Evolutionary conservation across 306 rosid species (phyloP).

Genomic region (Castanea crenata): DNA sequence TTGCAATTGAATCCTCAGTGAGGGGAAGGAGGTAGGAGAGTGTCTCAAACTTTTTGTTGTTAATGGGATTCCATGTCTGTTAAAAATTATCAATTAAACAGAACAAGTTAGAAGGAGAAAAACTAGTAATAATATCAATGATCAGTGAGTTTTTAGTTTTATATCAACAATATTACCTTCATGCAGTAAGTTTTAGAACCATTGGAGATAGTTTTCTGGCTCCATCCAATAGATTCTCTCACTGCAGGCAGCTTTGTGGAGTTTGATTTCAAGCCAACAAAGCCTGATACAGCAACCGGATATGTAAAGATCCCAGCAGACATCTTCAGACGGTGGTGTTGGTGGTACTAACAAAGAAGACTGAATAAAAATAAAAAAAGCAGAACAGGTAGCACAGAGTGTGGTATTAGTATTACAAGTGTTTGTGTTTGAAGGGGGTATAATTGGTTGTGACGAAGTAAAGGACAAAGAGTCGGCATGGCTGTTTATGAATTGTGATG

Average conservation of each 20-base stretch:
- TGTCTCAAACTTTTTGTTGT: conserved; percentile 75
- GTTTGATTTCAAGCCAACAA: conserved; percentile 48
- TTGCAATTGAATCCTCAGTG: conserved; percentile 67
- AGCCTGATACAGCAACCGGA: conserved; percentile 27
- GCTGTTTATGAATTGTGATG: conserved; percentile 13
- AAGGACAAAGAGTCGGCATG: conserved; percentile 18
- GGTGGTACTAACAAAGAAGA: background rate
- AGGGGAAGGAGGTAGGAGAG: conserved; percentile 73
- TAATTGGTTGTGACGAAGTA: conserved; percentile 6
- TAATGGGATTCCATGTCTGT: conserved; percentile 81
- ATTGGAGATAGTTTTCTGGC: conserved; percentile 48
- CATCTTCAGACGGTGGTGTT: conserved; percentile 33
- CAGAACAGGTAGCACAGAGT: background rate
- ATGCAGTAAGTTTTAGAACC: conserved; percentile 61
- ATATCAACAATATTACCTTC: conserved; percentile 44
- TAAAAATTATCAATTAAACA: background rate
- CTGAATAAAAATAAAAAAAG: background rate
- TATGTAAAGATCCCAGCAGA: conserved; percentile 37
- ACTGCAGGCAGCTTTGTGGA: conserved; percentile 28
- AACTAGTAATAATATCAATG: background rate
- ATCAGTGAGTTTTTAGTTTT: background rate
- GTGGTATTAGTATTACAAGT: background rate
- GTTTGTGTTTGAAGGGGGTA: conserved; percentile 18
- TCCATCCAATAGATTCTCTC: conserved; percentile 37
- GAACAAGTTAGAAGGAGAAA: conserved; percentile 6